Evolutionary conservation across 1,284 basidiomycete genomes (phyloP).

Genomic region (Rhodotorula sp.): DNA sequence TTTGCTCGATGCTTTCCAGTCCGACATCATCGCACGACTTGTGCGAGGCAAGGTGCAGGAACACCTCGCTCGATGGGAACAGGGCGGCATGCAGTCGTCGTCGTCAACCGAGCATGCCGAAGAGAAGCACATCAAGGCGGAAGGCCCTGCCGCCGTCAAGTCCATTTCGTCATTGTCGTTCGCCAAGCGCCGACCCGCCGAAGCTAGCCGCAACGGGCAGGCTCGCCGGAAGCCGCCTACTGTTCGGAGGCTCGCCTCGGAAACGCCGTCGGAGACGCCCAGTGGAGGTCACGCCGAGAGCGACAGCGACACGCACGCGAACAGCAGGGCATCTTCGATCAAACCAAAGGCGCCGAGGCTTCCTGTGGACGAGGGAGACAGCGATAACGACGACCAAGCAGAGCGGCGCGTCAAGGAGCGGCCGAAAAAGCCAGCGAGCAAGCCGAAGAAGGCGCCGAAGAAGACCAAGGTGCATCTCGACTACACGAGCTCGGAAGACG

Average conservation of each 20-base stretch:
- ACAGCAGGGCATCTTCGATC: neutral
- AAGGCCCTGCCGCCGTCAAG: conserved; percentile 5
- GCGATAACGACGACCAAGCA: conserved; percentile 55
- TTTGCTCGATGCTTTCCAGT: conserved; percentile 60
- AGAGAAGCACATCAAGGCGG: neutral
- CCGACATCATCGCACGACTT: conserved; percentile 67
- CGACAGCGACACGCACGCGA: neutral
- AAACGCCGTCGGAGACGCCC: conserved; percentile 31
- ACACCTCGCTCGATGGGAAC: conserved; percentile 57
- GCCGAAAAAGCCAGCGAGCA: conserved; percentile 1
- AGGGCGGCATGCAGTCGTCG: neutral
- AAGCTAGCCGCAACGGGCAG: neutral
- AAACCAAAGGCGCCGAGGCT: neutral
- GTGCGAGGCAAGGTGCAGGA: conserved; percentile 60
- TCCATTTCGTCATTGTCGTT: conserved; percentile 36
- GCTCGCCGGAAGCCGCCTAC: neutral
- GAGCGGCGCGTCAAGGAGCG: conserved; percentile 34
- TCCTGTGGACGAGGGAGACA: conserved; percentile 46
- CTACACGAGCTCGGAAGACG: conserved; percentile 47
- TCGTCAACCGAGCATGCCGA: neutral
- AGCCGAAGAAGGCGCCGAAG: conserved; percentile 16
- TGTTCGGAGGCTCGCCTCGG: conserved; percentile 20
- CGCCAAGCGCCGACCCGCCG: conserved; percentile 13
- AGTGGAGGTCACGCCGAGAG: neutral
- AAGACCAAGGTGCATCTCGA: conserved; percentile 30